Conservation (phyloP, 352 stramenopile genomes). For the Phytophthora ramorum region DNA sequence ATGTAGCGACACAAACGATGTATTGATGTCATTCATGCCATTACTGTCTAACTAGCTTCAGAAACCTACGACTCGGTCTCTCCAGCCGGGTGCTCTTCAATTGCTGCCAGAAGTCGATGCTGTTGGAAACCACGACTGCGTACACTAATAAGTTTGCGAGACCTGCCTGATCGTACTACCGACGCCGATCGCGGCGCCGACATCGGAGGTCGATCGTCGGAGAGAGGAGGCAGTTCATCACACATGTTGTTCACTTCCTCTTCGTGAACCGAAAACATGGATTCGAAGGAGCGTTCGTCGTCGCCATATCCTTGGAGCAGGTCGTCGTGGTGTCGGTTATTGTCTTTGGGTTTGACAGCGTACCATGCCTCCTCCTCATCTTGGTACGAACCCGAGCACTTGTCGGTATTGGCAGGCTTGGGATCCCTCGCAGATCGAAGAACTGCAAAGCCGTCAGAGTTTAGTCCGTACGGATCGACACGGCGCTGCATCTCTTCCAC, state of each 20-base stretch:
- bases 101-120: conserved; percentile 43
- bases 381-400: conserved; percentile 13
- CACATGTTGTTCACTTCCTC: conserved; percentile 19
- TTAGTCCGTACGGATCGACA: conserved; percentile 27
- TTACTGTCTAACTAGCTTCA: background rate
- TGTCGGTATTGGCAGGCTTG: conserved; percentile 19
- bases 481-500: conserved; percentile 43
- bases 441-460: conserved; percentile 44
- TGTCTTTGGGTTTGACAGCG: conserved; percentile 35
- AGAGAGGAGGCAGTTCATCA: conserved; percentile 18
- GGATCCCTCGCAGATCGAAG: conserved; percentile 33
- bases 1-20: conserved; percentile 9
- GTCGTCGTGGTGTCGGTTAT: conserved; percentile 16
- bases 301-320: conserved; percentile 13
- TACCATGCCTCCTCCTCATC: conserved; percentile 35
- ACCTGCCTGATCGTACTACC: conserved; percentile 17
- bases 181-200: conserved; percentile 7
- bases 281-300: conserved; percentile 26
- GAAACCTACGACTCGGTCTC: conserved; percentile 36
- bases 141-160: conserved; percentile 63
- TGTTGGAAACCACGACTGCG: conserved; percentile 48
- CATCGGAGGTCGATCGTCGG: conserved; percentile 9
- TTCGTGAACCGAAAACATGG: conserved; percentile 31
- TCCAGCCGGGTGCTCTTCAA: conserved; percentile 44
- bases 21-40: conserved; percentile 17